A percentile compares a stretch with the other conserved stretches of the same genome.
phyloP scores from a whole-genome alignment of 139 green algal genomes.

The Chlamydomonas asymmetrica region DNA sequence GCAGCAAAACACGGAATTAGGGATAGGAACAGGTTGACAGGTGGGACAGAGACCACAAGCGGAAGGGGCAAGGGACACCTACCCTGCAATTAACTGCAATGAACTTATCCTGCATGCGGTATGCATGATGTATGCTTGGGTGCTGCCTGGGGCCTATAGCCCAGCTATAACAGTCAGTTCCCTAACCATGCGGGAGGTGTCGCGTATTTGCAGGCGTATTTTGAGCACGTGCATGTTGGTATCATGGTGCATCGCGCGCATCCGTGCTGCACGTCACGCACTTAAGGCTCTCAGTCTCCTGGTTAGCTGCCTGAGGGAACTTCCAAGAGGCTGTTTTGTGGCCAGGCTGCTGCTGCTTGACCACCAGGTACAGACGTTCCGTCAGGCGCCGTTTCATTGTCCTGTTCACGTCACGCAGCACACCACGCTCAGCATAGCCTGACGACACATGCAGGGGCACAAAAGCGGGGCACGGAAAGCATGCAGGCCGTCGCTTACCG shows the following conservation, averaged over 20 bases:
- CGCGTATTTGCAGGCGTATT: not conserved
- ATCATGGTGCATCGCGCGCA: not conserved
- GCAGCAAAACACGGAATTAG: not conserved
- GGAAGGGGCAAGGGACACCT: not conserved
- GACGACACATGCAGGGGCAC: not conserved
- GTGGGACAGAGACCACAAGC: too few relatives aligned
- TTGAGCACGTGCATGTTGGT: not conserved
- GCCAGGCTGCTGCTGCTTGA: not conserved
- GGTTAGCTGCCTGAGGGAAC: conserved; percentile 16
- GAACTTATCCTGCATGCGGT: not conserved
- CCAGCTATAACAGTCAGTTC: too few relatives aligned
- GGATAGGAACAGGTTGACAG: not conserved
- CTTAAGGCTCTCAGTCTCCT: conserved; percentile 33
- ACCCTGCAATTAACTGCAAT: not conserved
- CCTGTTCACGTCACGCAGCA: not conserved
- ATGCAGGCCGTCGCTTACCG: conserved; percentile 6
- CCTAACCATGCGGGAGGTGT: not conserved
- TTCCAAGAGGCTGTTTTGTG: conserved; percentile 9
- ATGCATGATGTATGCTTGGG: too few relatives aligned
- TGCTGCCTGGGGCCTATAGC: too few relatives aligned
- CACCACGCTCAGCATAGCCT: not conserved
- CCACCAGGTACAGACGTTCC: conserved; percentile 37
- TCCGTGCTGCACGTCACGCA: not conserved
- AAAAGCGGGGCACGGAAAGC: not conserved
- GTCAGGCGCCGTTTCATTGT: conserved; percentile 30